Evolutionary conservation across 2,329 filamentous ascomycete species (phyloP), one percentile per base, ranked within the genome.

Genomic region (Stagonosporopsis vannaccii): DNA sequence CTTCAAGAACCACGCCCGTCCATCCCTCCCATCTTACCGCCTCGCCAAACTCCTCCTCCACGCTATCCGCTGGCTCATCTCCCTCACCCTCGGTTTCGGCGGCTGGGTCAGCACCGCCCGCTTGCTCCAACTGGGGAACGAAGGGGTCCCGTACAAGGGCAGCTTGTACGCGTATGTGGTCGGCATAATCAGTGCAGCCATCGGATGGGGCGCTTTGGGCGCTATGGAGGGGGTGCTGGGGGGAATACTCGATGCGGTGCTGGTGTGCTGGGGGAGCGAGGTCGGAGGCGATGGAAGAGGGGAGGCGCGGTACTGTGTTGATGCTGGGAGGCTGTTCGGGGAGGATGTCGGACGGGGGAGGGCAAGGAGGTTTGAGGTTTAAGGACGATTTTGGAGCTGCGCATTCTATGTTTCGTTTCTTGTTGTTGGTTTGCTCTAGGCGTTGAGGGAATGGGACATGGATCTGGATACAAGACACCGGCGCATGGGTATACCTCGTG

Each of bases 241-340:
- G 47, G 91, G 91, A 49, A 92, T 97, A 48, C 85, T 97, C 4
- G 92, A 97, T 75, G 92, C 90, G 3, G 88, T 92, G 32, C 85
- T 98, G 22, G 89, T 99, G 12, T 99, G 95, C 80, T 98, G 96
- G 85, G 92, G 91, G 23, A 97, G 91, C 69, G 95, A 99, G 84
- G 72, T 74, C 1, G 75, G 73, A 2, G 56, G 61, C 3, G 69
- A 74, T 47, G 72, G 89, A 77, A 64, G 86, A 84, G 89, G 88
- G 5, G 84, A 87, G 65, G 85, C 82, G 40, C 87, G 90, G 42
- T 97, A 96, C 78, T 98, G 94, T 76, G 87, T 95, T 58, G 94
- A 98, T 77, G 94, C 94, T 3, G 92, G 91, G 6, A 88, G 91
- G 76, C 78, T 98, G 44, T 97, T 97, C 80, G 91, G 92, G 19